Base-by-base conservation (phyloP, 192 early-diverging fungal genomes). In the Gorgonomyces haynaldii region DNA sequence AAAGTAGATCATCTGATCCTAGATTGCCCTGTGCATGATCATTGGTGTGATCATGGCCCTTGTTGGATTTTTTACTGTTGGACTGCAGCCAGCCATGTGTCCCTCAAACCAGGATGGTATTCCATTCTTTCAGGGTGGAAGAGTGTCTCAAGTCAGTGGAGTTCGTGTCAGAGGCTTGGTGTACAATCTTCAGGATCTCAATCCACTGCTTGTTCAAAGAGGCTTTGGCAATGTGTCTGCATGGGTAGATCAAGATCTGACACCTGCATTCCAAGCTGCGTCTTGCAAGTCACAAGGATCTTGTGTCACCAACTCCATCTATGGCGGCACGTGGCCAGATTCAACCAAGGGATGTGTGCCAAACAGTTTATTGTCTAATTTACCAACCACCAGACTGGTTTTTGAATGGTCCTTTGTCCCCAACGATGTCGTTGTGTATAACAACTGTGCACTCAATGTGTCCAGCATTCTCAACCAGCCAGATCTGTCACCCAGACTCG, bases 31-130 rank as follows among this genome's bases (percentile, higher is more conserved):
- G 19, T 67, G 64, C 56, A 56, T 61, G 22, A 65, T 71, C 44
- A 66, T 66, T 36, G 32, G 26, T 29, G 10, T 61, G 0, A 34
- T 71, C 31, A 67, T 67, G 58, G 34, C 10, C 3, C 37, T 50
- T 12, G 64, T 71, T 27, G 69, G 53, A 15, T 67, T 64, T 47
- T 40, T 71, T 42, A 71, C 63, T 6, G 52, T 71, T 22, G 69
- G 69, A n/a, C 47, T 71, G 15, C 32, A 54, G 15, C 48, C 42
- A 22, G 26, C 42, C 8, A 26, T 57, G 23, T 71, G 69, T 42
- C 29, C 35, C 23, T 9, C 23, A 35, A 36, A 35, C 35, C 23
- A 23, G 0, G 24, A 49, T n/a, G 35, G 23, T 17, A 49, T n/a
- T 9, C 28, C 46, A 12, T 60, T 52, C 19, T 45, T 45, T 22